Evolutionary conservation across 176 grass and related monocot species (phyloP).

Genomic region (Melocanna baccifera): DNA sequence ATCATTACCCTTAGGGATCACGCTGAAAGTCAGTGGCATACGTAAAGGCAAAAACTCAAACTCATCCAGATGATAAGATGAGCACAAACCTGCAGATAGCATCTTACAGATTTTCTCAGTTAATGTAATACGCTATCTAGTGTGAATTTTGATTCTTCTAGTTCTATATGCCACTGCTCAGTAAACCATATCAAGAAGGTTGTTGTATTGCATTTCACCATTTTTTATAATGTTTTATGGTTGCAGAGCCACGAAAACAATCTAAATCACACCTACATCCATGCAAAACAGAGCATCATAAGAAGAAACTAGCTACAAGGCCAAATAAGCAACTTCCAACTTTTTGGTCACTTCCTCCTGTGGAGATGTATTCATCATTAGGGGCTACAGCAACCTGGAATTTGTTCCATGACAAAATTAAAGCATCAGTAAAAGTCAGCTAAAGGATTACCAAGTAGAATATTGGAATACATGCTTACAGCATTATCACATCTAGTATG

Average conservation of each 20-base stretch:
- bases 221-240: conserved; percentile 10
- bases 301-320: conserved; percentile 17
- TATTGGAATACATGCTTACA: conserved; percentile 49
- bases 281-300: neutral
- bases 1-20: conserved; percentile 9
- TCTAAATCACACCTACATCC: neutral
- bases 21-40: neutral
- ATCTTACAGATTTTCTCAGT: conserved; percentile 13
- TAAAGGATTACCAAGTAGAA: conserved; percentile 18
- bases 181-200: conserved; percentile 22
- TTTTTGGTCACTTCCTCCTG: conserved; percentile 93
- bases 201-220: neutral
- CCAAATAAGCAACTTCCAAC: conserved; percentile 65
- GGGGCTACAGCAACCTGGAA: conserved; percentile 72
- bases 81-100: neutral
- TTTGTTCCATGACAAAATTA: conserved; percentile 32
- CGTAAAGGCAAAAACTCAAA: conserved; percentile 19
- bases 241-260: neutral
- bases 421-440: conserved; percentile 15
- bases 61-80: conserved; percentile 8
- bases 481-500: conserved; percentile 84
- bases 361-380: conserved; percentile 87
- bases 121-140: neutral
- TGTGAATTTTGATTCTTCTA: neutral
- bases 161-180: neutral